Base-by-base conservation (phyloP, 1,284 basidiomycete species). In the Waitea zeae region DNA sequence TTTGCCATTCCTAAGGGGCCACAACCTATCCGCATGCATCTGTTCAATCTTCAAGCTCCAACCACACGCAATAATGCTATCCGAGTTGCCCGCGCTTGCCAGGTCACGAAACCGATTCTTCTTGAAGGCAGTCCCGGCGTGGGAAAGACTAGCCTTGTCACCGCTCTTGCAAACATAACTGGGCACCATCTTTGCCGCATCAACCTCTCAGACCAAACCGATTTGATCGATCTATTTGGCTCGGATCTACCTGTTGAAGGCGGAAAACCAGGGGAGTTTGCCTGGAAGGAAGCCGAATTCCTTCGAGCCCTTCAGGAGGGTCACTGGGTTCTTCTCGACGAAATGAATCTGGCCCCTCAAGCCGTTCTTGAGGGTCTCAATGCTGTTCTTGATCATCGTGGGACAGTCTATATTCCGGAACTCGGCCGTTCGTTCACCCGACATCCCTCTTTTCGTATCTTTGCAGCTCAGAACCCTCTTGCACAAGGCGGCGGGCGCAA, bases 201-300 rank as follows among this genome's bases (percentile, higher is more conserved):
- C 67, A 99, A 99, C 56, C 59, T 99, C 24, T 98, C 96, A 4
- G 95, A 98, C 49, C 95, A 99, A 57, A 98, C 95, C 0, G 95
- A 99, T 53, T 67, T 98, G 12, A 77, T 89, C 36, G 95, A 99
- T 49, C 67, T 99, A 3, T 97, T 98, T 47, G 95, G 95, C 12
- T 90, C 90, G 22, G 95, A 99, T 53, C 64, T 98, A 13, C 95
- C 95, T 4, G 79, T 93, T 1, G 92, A 96, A 54, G 87, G 88
- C 19, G 90, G 90, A 19, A 62, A 67, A 9, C 73, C 88, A 3
- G 93, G 93, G 35, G 86, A 95, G 51, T 99, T 99, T 52, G 79
- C 79, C 3, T 99, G 96, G 95, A 87, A 81, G 49, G 89, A 97
- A 43, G 95, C 93, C 0, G 90, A 96, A 34, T 99, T 99, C 51